phyloP scores from a whole-genome alignment of 2,329 filamentous ascomycete species.

The Talaromyces albobiverticillius region DNA sequence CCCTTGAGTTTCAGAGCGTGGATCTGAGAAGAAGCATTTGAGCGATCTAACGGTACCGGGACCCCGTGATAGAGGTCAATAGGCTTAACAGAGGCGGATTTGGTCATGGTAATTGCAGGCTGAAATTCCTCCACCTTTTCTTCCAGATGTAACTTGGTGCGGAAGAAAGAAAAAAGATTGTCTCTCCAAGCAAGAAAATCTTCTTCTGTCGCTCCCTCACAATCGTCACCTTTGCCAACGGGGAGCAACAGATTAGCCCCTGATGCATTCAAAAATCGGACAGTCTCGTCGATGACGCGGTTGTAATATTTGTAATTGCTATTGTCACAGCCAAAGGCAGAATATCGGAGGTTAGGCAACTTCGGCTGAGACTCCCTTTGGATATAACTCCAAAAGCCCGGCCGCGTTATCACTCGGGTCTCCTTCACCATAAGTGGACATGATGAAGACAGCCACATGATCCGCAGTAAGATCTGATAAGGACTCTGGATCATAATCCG shows the following conservation, averaged over 20 bases:
- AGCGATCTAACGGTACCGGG: too few relatives aligned
- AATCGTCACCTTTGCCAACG: conserved; percentile 88
- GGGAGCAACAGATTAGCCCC: conserved; percentile 74
- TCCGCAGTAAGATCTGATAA: conserved; percentile 76
- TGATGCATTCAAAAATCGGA: conserved; percentile 69
- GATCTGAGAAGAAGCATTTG: too few relatives aligned
- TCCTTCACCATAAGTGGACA: conserved; percentile 92
- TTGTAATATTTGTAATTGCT: conserved; percentile 50
- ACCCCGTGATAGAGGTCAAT: too few relatives aligned
- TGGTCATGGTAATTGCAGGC: conserved; percentile 50
- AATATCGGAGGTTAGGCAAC: conserved; percentile 21
- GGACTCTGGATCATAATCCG: conserved; percentile 89
- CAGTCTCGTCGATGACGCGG: conserved; percentile 69
- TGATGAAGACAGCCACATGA: conserved; percentile 83
- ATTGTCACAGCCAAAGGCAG: conserved; percentile 45
- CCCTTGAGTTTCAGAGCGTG: conserved; percentile 68
- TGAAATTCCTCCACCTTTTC: conserved; percentile 90
- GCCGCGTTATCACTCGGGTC: conserved; percentile 95
- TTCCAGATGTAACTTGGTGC: conserved; percentile 73
- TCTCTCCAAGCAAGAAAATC: conserved; percentile 97
- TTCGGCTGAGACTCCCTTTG: too few relatives aligned
- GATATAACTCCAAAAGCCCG: conserved; percentile 84
- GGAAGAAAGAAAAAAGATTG: conserved; percentile 79
- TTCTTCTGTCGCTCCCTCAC: conserved; percentile 92
- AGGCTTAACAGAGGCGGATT: too few relatives aligned